phyloP scores from a whole-genome alignment of 2,329 filamentous ascomycete genomes.

The Aurifilum marmelostoma region DNA sequence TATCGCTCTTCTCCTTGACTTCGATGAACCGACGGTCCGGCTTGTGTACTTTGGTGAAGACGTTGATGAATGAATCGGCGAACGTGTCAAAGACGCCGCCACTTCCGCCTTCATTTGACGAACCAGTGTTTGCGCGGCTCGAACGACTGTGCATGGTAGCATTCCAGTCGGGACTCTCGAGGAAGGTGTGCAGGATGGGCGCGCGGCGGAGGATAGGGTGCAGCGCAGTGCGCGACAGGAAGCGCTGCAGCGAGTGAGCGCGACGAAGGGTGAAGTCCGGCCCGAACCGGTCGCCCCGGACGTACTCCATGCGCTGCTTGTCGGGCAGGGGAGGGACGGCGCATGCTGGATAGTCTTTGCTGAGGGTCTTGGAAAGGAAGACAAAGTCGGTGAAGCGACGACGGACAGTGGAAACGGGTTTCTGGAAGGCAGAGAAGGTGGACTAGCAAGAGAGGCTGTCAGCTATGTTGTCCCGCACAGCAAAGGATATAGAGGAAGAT shows the following conservation, averaged over 20 bases:
- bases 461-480: conserved; percentile 8
- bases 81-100: conserved; percentile 90
- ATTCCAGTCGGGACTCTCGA: conserved; percentile 96
- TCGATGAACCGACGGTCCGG: conserved; percentile 94
- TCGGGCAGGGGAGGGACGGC: conserved; percentile 94
- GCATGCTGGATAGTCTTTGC: conserved; percentile 84
- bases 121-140: conserved; percentile 58
- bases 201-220: conserved; percentile 88
- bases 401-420: conserved; percentile 75
- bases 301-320: conserved; percentile 99
- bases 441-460: conserved; percentile 59
- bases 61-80: conserved; percentile 95
- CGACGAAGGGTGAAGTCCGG: conserved; percentile 87
- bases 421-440: conserved; percentile 91
- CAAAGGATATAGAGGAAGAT: background rate
- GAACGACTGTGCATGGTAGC: conserved; percentile 85
- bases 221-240: conserved; percentile 81
- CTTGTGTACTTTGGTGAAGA: conserved; percentile 95
- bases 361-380: conserved; percentile 90
- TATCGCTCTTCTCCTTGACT: conserved; percentile 88
- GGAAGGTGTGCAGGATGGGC: conserved; percentile 81
- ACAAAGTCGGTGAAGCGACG: conserved; percentile 97
- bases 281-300: conserved; percentile 93
- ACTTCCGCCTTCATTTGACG: conserved; percentile 46
- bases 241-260: conserved; percentile 88